A percentile compares a stretch with the other conserved stretches of the same genome.
Evolutionary conservation across 306 rosid genomes (phyloP).

Genomic region (Parietaria judaica): DNA sequence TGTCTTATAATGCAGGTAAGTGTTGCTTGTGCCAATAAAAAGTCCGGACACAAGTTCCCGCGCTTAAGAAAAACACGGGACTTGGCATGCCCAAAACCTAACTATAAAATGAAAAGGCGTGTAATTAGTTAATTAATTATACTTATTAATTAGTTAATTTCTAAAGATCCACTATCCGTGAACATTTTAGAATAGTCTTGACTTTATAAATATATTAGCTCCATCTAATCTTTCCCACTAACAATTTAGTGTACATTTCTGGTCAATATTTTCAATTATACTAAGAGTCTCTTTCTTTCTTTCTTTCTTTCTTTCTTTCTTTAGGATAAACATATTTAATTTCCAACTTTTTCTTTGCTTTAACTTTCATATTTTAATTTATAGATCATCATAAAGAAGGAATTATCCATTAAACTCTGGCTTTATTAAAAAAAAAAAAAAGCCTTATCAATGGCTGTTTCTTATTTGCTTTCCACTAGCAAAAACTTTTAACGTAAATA

Average conservation of each 20-base stretch:
- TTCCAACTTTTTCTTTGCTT: no score
- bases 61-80: no score
- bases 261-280: not conserved
- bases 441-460: not conserved
- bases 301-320: not conserved
- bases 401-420: not conserved
- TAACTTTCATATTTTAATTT: no score
- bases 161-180: not conserved
- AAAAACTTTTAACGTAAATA: not conserved
- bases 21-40: no score
- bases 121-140: no score
- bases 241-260: constrained; percentile 4
- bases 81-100: no score
- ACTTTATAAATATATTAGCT: not conserved
- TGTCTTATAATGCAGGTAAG: no score
- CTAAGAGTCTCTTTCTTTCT: not conserved
- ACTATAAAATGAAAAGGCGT: no score
- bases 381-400: not conserved
- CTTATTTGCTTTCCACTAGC: not conserved
- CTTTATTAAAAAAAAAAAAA: not conserved
- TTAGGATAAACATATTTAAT: not conserved
- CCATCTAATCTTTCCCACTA: constrained; percentile 19
- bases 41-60: no score
- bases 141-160: not conserved
- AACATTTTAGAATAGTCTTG: constrained; percentile 1